A percentile compares a stretch with the other conserved stretches of the same genome.
Conservation (phyloP, 2,329 filamentous ascomycete species). For the Neodidymelliopsis sp. region DNA sequence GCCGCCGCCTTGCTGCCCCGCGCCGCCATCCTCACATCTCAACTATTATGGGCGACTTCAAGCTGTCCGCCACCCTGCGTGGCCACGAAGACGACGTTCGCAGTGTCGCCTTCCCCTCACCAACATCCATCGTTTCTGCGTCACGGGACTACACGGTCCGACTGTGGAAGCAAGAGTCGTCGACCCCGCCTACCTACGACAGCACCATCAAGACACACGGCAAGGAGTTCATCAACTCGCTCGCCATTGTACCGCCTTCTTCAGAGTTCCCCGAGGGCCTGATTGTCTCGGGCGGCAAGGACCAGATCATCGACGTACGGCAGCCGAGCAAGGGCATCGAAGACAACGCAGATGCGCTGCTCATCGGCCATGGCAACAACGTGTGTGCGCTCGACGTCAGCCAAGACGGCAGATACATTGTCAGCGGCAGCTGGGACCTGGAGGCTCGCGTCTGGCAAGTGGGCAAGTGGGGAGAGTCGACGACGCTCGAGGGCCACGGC, state of each 20-base stretch:
- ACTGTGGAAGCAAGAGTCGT: conserved; percentile 76
- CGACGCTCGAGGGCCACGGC: conserved; percentile 76
- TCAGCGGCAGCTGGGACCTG: conserved; percentile 94
- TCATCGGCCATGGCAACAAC: conserved; percentile 87
- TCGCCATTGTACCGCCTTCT: conserved; percentile 78
- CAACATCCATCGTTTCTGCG: conserved; percentile 78
- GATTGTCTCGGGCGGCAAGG: conserved; percentile 86
- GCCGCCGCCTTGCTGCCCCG: conserved; percentile 34
- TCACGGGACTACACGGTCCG: conserved; percentile 92
- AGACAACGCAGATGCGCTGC: conserved; percentile 82
- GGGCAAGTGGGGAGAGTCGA: conserved; percentile 81
- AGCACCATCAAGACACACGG: conserved; percentile 80
- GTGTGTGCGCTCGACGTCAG: conserved; percentile 86
- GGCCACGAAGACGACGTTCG: conserved; percentile 97
- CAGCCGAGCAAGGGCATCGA: conserved; percentile 70
- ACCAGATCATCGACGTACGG: conserved; percentile 91
- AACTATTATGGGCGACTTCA: conserved; percentile 78
- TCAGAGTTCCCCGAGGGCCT: conserved; percentile 77
- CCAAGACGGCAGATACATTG: conserved; percentile 73
- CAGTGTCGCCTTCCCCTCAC: conserved; percentile 77
- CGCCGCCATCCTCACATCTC: conserved; percentile 14
- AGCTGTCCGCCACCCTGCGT: conserved; percentile 86
- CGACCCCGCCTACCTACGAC: conserved; percentile 75
- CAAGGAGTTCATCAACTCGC: conserved; percentile 84
- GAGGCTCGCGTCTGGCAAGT: conserved; percentile 86